Base-by-base conservation (phyloP, 352 stramenopile species). In the Phytophthora podocarpi region DNA sequence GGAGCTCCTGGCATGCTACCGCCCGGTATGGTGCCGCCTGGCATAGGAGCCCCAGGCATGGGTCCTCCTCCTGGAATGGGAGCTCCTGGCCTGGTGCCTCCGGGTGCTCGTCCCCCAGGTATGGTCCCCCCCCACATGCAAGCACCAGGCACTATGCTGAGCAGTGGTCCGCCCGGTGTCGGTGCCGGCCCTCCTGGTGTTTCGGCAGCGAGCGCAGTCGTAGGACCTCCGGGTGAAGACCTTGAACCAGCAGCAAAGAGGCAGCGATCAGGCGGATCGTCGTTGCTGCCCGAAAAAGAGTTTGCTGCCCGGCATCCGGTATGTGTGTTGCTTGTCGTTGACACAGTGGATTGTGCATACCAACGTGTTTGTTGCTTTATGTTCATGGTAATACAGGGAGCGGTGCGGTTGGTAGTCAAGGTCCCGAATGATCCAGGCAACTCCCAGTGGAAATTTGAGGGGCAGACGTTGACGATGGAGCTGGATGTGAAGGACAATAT, bases 391-490 rank as follows among this genome's bases (percentile, higher is more conserved):
- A 21, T 52, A 26, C 55, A 94, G 85, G 85, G 82, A 41, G 67
- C 67, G 34, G 80, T 95, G 3, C 78, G 75, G 10, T 63, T 97
- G 41, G 32, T 69, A 32, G 69, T 97, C 40, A 88, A 87, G 34
- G 75, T 98, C 28, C 93, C 95, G 9, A 78, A 91, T 41, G 94
- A 98, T 27, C 62, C 86, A 1, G 81, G 96, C 12, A 96, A 97
- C 50, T 65, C 90, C 13, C 80, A 92, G 45, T 98, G 93, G 92
- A 97, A 97, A 61, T 84, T 99, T 26, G 87, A 93, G 30, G 96
- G 96, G 2, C 96, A 98, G 78, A 92, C 86, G 6, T 59, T 99
- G 34, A 95, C 73, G 4, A 48, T 98, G 2, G 84, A 90, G 40
- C 56, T 98, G 32, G 80, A 97, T 57, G 85, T 98, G 41, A 91